Evolutionary conservation across 768 basidiomycete species (phyloP).

Genomic region (Ramaria sp.): DNA sequence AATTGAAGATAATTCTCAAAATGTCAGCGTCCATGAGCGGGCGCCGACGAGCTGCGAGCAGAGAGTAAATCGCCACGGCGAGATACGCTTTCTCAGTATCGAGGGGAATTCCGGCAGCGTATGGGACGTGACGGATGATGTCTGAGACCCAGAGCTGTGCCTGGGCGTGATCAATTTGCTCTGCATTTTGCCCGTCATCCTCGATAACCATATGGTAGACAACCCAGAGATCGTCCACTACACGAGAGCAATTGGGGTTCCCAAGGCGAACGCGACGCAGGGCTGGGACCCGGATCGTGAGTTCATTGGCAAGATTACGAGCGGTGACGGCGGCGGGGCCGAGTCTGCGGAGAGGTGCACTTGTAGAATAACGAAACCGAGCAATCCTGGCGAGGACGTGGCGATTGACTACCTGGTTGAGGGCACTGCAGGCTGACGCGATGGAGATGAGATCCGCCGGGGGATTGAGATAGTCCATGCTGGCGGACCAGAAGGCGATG

Average conservation of each 20-base stretch:
- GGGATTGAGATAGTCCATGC: slow-evolving; percentile 22
- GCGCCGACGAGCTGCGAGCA: background rate
- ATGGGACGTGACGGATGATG: slow-evolving; percentile 80
- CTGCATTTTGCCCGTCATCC: slow-evolving; percentile 36
- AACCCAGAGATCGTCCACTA: slow-evolving; percentile 42
- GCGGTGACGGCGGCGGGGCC: slow-evolving; percentile 30
- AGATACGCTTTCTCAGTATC: slow-evolving; percentile 72
- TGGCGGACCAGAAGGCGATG: slow-evolving; percentile 36
- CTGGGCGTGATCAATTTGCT: slow-evolving; percentile 23
- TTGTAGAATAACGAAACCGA: slow-evolving; percentile 35
- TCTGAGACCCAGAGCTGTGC: slow-evolving; percentile 20
- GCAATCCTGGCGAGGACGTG: slow-evolving; percentile 41
- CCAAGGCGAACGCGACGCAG: slow-evolving; percentile 34
- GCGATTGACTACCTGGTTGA: slow-evolving; percentile 34
- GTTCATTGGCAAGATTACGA: slow-evolving; percentile 35
- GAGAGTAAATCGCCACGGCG: background rate
- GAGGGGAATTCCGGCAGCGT: slow-evolving; percentile 74
- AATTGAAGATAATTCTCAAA: too few species aligned
- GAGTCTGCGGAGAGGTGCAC: slow-evolving; percentile 23
- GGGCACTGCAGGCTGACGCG: slow-evolving; percentile 32
- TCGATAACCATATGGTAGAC: slow-evolving; percentile 53
- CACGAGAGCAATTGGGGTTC: slow-evolving; percentile 20
- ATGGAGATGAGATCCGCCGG: slow-evolving; percentile 34
- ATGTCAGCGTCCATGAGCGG: too few species aligned
- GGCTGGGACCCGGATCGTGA: slow-evolving; percentile 34